Base-by-base conservation (phyloP, 345 rosid species). In the Citropsis articulata region DNA sequence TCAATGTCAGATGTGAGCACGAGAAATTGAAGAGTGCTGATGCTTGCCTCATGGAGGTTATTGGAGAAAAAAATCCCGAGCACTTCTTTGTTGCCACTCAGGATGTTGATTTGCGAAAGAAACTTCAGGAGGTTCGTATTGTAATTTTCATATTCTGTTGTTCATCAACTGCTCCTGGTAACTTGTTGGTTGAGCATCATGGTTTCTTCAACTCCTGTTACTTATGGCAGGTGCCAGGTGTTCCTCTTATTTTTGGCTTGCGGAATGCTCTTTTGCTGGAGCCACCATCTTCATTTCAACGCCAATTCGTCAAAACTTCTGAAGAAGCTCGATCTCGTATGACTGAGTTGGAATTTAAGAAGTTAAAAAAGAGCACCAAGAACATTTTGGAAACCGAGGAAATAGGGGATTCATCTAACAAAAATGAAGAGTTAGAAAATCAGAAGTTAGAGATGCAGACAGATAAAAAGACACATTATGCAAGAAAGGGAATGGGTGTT, bases 61-160 rank as follows among this genome's bases (percentile, higher is more conserved):
- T 92, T 42, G 94, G 97, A 63, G 84, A 80, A 53, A 79, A 84
- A 8, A 94, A 96, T 74, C 14, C 86, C 0, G 95, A 92, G 73
- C 98, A 96, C 78, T 96, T 94, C 83, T 91, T 92, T 78, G 88
- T 94, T 80, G 98, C 95, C 48, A 85, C 97, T 53, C 99, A 94
- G 86, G 98, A 94, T 19, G 86, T 83, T 24, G 89, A 85, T 38
- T 80, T 96, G 77, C 88, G 98, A 65, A 89, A 74, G 77, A 90
- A 89, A 85, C 86, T 96, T 73, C 89, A 82, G 78, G 85, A 87
- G 97, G 97, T 91, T 75, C 40, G 84, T 84, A 2, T 75, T 48
- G 84, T 83, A 0, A 1, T 21, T 56, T 2, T 38, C 27, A n/a
- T 12, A 0, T n/a, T 9, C 6, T 36, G 31, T 62, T 22, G 60